These are phyloP conservation scores for Alternaria ventricosa DNA, from an alignment of 2,329 filamentous ascomycete genomes.

Conservation along the genomic window DNA sequence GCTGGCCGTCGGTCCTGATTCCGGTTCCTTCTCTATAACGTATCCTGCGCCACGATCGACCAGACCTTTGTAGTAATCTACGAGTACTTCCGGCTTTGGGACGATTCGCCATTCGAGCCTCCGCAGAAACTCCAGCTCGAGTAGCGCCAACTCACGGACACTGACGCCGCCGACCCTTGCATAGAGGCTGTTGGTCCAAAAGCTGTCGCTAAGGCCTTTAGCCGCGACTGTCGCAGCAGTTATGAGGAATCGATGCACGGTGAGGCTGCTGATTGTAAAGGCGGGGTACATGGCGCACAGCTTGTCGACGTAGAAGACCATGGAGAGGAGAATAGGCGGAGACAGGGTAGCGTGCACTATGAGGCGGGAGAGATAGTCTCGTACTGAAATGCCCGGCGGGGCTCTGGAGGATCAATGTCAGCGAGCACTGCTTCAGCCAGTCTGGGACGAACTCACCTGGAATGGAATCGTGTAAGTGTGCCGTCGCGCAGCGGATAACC, in stretches of 20 bases:
- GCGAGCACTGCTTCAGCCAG: not conserved
- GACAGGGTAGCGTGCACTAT: conserved; percentile 93
- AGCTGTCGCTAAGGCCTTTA: conserved; percentile 94
- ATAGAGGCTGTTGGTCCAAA: conserved; percentile 98
- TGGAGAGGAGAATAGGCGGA: conserved; percentile 91
- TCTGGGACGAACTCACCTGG: conserved; percentile 64
- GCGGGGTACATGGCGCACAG: conserved; percentile 90
- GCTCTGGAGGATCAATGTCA: conserved; percentile 53
- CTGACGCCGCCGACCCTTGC: conserved; percentile 92
- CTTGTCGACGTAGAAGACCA: conserved; percentile 98
- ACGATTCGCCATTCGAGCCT: conserved; percentile 97
- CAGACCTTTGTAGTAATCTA: conserved; percentile 89
- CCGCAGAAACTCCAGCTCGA: conserved; percentile 93
- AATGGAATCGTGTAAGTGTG: conserved; percentile 92
- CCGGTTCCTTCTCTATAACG: conserved; percentile 52
- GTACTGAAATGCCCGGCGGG: conserved; percentile 89
- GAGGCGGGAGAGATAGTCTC: conserved; percentile 90
- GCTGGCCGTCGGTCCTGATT: conserved; percentile 16
- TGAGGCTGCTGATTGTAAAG: conserved; percentile 95
- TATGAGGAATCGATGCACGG: conserved; percentile 96
- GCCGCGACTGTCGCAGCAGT: conserved; percentile 94
- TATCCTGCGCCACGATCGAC: conserved; percentile 72
- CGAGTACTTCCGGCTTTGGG: conserved; percentile 89
- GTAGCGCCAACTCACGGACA: conserved; percentile 83
- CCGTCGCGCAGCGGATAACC: conserved; percentile 82